Percentiles rank a stretch among this genome's conserved stretches.
These are phyloP conservation scores for Aspergillus vadensis DNA, from an alignment of 2,329 filamentous ascomycete genomes.

Conservation along the genomic window DNA sequence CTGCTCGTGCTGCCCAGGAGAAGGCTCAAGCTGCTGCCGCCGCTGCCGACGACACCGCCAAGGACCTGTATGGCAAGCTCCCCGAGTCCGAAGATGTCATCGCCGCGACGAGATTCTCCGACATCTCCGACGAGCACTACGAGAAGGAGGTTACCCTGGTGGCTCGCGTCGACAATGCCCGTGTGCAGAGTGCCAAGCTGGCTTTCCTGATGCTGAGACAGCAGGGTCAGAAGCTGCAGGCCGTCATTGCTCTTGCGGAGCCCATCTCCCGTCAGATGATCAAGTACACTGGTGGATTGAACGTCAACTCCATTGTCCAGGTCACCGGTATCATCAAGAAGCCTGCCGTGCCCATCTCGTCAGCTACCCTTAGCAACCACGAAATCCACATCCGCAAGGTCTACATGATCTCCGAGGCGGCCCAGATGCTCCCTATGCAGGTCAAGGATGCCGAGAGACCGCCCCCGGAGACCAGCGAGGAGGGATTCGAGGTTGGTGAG, in stretches of 20 bases:
- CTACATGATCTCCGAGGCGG: slow-evolving; percentile 71
- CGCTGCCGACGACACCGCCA: slow-evolving; percentile 60
- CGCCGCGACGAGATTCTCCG: slow-evolving; percentile 61
- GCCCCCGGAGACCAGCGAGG: slow-evolving; percentile 47
- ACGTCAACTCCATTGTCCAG: slow-evolving; percentile 77
- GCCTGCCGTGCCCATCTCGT: slow-evolving; percentile 85
- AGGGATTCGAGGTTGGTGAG: slow-evolving; percentile 52
- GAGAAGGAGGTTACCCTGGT: slow-evolving; percentile 75
- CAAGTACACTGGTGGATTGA: slow-evolving; percentile 78
- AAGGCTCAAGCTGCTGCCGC: slow-evolving; percentile 67
- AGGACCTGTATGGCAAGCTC: slow-evolving; percentile 78
- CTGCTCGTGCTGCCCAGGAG: slow-evolving; percentile 70
- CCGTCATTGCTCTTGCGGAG: slow-evolving; percentile 66
- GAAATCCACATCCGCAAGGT: slow-evolving; percentile 89
- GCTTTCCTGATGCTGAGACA: slow-evolving; percentile 84
- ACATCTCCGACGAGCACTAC: slow-evolving; percentile 60
- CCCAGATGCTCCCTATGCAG: slow-evolving; percentile 62
- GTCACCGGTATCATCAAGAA: slow-evolving; percentile 81
- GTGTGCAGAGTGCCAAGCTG: slow-evolving; percentile 88
- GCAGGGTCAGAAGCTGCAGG: slow-evolving; percentile 79
- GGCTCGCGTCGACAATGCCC: slow-evolving; percentile 81
- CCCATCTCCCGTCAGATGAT: slow-evolving; percentile 84
- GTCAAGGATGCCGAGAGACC: slow-evolving; percentile 56
- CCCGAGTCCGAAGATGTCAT: slow-evolving; percentile 60
- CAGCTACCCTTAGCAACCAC: slow-evolving; percentile 73